A percentile compares a stretch with the other conserved stretches of the same genome.
These are phyloP conservation scores for Candida frijolesensis DNA, from an alignment of 1,139 yeast genomes.

Conservation along the genomic window DNA sequence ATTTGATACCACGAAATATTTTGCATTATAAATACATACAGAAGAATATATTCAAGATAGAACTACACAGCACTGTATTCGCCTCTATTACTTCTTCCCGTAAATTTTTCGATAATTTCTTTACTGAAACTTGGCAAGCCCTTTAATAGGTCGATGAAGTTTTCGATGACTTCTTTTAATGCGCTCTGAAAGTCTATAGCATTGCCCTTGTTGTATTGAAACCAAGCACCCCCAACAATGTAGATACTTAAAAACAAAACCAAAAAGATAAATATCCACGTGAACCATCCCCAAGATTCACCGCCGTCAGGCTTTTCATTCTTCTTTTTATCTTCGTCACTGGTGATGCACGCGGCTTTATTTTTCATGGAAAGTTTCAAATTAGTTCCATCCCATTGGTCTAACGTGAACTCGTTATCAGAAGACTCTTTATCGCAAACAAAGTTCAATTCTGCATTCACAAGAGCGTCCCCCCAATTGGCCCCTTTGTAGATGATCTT, in stretches of 20 bases:
- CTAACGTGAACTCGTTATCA: constrained; percentile 34
- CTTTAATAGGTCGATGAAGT: constrained; percentile 56
- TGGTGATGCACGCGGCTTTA: constrained; percentile 42
- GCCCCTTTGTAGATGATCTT: constrained; percentile 52
- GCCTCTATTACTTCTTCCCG: constrained; percentile 61
- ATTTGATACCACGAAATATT: no score
- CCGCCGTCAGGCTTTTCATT: constrained; percentile 35
- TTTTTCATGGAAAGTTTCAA: constrained; percentile 31
- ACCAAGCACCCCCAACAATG: constrained; percentile 80
- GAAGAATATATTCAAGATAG: not conserved
- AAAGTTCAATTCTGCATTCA: constrained; percentile 55
- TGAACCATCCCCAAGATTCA: constrained; percentile 75
- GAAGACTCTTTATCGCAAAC: constrained; percentile 48
- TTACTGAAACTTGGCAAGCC: constrained; percentile 72
- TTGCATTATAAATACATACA: not conserved
- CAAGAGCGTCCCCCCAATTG: constrained; percentile 68
- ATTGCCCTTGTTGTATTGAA: constrained; percentile 58
- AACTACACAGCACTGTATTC: constrained; percentile 9
- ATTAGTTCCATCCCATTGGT: constrained; percentile 34
- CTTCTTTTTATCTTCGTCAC: constrained; percentile 23
- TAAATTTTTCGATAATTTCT: constrained; percentile 70
- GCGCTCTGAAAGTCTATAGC: constrained; percentile 55
- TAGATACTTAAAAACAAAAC: constrained; percentile 71
- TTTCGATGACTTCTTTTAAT: constrained; percentile 72
- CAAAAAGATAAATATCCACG: constrained; percentile 70